A percentile compares a stretch with the other conserved stretches of the same genome.
Evolutionary conservation across 1,139 yeast species (phyloP).

Genomic region (Candida sanyaensis): DNA sequence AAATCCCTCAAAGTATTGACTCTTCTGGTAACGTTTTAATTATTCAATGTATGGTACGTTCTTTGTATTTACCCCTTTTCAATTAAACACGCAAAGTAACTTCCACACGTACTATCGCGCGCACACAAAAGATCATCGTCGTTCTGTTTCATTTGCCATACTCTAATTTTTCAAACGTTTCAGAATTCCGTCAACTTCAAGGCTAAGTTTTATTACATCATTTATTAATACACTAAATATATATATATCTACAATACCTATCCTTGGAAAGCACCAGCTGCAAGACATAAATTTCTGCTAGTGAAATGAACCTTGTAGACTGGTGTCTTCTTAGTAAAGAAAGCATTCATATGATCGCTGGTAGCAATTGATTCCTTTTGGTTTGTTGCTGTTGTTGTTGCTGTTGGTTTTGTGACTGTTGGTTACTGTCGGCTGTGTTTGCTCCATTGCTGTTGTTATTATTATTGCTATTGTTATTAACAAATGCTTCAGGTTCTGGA

Average conservation of each 20-base stretch:
- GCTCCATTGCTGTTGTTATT: constrained; percentile 15
- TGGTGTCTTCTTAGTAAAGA: constrained; percentile 91
- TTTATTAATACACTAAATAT: neutral
- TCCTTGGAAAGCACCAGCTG: constrained; percentile 76
- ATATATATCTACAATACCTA: constrained; percentile 1
- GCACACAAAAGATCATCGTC: too few relatives aligned
- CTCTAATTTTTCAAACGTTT: too few relatives aligned
- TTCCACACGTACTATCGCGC: too few relatives aligned
- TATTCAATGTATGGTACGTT: too few relatives aligned
- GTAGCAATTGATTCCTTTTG: constrained; percentile 77
- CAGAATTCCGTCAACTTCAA: neutral
- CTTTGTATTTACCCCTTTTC: too few relatives aligned
- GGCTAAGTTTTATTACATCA: neutral
- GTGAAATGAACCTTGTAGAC: constrained; percentile 93
- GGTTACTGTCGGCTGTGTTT: constrained; percentile 5
- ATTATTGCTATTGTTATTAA: constrained; percentile 23
- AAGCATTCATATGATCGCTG: constrained; percentile 89
- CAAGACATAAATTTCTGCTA: constrained; percentile 83
- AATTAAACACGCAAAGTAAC: too few relatives aligned
- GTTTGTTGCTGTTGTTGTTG: constrained; percentile 14
- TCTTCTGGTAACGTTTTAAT: too few relatives aligned
- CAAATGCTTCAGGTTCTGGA: constrained; percentile 76
- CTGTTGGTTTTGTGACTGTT: constrained; percentile 13
- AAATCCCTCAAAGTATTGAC: too few relatives aligned
- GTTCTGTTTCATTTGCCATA: too few relatives aligned